Evolutionary conservation across 1,284 basidiomycete species (phyloP).

Genomic region (Pulveroboletus sp.): DNA sequence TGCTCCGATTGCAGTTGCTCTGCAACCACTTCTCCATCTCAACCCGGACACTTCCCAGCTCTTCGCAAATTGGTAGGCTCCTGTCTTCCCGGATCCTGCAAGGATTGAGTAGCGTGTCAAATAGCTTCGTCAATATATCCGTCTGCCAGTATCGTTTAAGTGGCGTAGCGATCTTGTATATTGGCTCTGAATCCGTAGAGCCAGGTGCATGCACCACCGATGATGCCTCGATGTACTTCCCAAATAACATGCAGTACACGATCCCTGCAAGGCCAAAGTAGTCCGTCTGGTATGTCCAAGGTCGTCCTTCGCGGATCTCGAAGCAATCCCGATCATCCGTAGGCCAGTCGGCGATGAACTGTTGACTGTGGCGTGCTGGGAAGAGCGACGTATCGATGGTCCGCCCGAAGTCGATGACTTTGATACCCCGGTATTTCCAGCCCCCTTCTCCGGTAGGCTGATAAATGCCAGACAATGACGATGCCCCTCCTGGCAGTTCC

Average conservation of each 20-base stretch:
- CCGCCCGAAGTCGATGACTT: slow-evolving; percentile 95
- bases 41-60: slow-evolving; percentile 62
- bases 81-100: slow-evolving; percentile 52
- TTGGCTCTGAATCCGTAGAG: slow-evolving; percentile 37
- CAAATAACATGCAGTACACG: slow-evolving; percentile 94
- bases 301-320: slow-evolving; percentile 80
- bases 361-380: slow-evolving; percentile 61
- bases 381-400: slow-evolving; percentile 86
- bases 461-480: slow-evolving; percentile 78
- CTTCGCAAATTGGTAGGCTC: slow-evolving; percentile 68
- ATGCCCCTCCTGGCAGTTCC: slow-evolving; percentile 69
- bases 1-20: slow-evolving; percentile 80
- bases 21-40: slow-evolving; percentile 91
- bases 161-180: slow-evolving; percentile 71
- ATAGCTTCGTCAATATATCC: slow-evolving; percentile 83
- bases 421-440: slow-evolving; percentile 88
- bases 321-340: slow-evolving; percentile 87
- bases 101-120: slow-evolving; percentile 88
- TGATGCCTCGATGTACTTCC: slow-evolving; percentile 85
- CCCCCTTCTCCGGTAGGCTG: slow-evolving; percentile 75
- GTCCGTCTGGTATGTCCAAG: slow-evolving; percentile 95
- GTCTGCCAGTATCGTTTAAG: slow-evolving; percentile 97
- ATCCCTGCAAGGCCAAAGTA: slow-evolving; percentile 94
- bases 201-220: slow-evolving; percentile 45
- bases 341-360: slow-evolving; percentile 87